phyloP scores from a whole-genome alignment of 495 filamentous ascomycete species.

The Penicillium paradoxum region DNA sequence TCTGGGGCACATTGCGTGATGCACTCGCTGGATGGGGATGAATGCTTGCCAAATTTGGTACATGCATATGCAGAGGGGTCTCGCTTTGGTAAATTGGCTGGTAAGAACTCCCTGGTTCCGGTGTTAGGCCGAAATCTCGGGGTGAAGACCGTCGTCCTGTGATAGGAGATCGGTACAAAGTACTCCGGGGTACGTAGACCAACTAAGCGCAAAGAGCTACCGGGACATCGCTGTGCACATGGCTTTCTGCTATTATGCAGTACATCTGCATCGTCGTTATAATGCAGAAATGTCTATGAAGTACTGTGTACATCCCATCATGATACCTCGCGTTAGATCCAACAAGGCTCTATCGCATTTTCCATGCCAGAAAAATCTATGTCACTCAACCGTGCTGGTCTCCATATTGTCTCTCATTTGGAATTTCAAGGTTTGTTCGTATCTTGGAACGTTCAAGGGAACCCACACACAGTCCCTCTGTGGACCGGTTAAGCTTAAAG shows the following conservation, averaged over 20 bases:
- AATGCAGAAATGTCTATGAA: too few relatives aligned
- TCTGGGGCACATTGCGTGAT: neutral
- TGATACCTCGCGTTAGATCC: neutral
- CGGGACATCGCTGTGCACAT: too few relatives aligned
- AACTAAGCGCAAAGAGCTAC: neutral
- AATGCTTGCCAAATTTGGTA: neutral
- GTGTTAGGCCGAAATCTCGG: neutral
- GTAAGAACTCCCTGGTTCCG: neutral
- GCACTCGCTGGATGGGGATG: neutral
- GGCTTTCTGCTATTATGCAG: neutral
- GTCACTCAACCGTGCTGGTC: neutral
- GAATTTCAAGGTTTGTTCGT: neutral
- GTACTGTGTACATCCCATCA: too few relatives aligned
- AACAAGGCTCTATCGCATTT: neutral
- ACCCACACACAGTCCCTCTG: conserved; percentile 15
- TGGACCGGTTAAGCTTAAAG: conserved; percentile 23
- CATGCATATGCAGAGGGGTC: neutral
- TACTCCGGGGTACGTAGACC: neutral
- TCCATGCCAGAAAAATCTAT: neutral
- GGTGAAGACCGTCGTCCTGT: neutral
- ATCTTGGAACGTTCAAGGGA: conserved; percentile 6
- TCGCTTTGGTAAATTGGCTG: neutral
- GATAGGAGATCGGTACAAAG: too few relatives aligned
- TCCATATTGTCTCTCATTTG: neutral
- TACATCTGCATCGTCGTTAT: too few relatives aligned